Conservation (phyloP, 176 grass and related monocot genomes). For the Oryza nivara region DNA sequence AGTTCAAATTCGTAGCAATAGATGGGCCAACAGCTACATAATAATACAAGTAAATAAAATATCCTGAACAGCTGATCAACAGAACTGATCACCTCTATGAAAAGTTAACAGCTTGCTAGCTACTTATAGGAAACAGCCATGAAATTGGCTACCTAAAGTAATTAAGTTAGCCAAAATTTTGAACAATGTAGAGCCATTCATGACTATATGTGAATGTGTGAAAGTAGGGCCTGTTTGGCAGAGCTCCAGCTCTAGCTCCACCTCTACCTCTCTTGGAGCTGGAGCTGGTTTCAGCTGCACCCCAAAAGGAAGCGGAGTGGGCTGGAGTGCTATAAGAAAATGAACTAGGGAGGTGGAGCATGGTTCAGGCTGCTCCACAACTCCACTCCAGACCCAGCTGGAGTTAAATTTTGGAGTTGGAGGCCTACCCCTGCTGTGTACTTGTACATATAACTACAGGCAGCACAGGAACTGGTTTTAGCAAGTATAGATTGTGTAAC, state of each 20-base stretch:
- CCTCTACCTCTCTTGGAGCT: no score
- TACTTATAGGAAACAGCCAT: slow-evolving; percentile 9
- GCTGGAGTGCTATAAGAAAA: no score
- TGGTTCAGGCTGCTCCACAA: no score
- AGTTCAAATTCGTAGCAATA: slow-evolving; percentile 4
- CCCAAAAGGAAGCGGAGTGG: no score
- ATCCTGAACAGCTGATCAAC: slow-evolving; percentile 1
- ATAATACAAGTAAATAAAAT: slow-evolving; percentile 13
- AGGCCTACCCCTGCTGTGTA: neutral
- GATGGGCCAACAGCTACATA: neutral
- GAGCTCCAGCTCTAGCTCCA: no score
- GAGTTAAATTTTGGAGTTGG: no score
- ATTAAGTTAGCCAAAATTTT: slow-evolving; percentile 9
- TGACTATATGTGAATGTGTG: neutral
- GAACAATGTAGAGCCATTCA: neutral
- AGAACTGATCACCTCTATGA: neutral
- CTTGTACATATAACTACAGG: neutral
- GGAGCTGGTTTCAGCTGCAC: no score
- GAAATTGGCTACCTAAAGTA: neutral
- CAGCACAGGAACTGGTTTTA: slow-evolving; percentile 16
- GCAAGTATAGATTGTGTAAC: neutral
- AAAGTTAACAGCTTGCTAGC: neutral
- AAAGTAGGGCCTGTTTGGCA: no score
- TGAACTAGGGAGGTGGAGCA: no score
- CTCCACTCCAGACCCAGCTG: no score